phyloP scores from a whole-genome alignment of 805 yeast genomes.

The Clavispora carvajalis region DNA sequence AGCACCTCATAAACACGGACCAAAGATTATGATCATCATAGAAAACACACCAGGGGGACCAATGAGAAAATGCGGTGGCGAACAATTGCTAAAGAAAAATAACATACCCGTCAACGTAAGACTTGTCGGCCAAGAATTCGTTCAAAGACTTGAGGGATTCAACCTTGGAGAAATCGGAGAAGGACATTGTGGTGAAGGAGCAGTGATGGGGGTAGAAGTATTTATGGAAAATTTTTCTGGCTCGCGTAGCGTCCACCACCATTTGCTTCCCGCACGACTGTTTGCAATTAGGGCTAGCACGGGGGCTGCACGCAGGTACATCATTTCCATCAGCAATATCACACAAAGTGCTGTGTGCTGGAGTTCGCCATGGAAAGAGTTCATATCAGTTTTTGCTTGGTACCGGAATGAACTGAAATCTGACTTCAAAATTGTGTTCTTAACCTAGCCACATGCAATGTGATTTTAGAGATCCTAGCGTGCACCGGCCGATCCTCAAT shows the following conservation, averaged over 20 bases:
- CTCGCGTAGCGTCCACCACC: not conserved
- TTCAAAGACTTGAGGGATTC: constrained; percentile 62
- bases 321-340: too few species aligned
- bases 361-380: too few species aligned
- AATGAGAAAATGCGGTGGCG: not conserved
- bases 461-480: too few species aligned
- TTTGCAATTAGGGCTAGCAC: constrained; percentile 7
- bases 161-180: constrained; percentile 74
- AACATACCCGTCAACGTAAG: constrained; percentile 94
- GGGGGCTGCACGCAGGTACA: not conserved
- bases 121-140: constrained; percentile 84
- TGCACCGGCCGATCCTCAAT: too few species aligned
- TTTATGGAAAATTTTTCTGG: constrained; percentile 8
- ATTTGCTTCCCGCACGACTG: constrained; percentile 12
- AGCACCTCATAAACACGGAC: constrained; percentile 98
- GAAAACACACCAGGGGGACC: constrained; percentile 2
- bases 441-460: too few species aligned
- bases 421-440: too few species aligned
- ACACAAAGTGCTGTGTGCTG: too few species aligned
- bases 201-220: not conserved
- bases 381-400: too few species aligned
- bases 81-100: not conserved
- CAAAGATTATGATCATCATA: constrained; percentile 72
- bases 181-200: constrained; percentile 49
- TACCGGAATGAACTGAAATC: too few species aligned